Conservation (phyloP, 495 filamentous ascomycete genomes). For the Neurospora tetraspora region DNA sequence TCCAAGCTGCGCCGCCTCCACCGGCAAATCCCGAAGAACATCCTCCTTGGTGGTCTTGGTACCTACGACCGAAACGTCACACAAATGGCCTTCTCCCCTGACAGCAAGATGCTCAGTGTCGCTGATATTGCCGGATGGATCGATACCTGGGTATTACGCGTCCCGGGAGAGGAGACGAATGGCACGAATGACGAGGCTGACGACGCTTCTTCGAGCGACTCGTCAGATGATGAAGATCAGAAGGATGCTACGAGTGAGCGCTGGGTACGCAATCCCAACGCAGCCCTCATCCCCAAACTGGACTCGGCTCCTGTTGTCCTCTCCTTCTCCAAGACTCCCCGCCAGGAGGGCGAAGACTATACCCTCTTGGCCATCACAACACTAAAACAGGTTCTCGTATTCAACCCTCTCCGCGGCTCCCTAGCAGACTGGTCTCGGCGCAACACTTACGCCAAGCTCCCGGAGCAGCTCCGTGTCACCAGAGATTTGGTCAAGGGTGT, state of each 20-base stretch:
- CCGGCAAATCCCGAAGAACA: constrained; percentile 44
- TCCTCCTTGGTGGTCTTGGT: constrained; percentile 59
- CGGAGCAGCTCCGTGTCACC: constrained; percentile 56
- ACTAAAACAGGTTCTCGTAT: constrained; percentile 62
- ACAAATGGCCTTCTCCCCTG: constrained; percentile 66
- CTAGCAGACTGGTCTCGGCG: constrained; percentile 77
- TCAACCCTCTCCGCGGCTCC: constrained; percentile 62
- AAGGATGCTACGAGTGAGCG: constrained; percentile 27
- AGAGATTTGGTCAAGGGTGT: constrained; percentile 72
- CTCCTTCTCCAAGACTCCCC: constrained; percentile 47
- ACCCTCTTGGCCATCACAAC: constrained; percentile 67
- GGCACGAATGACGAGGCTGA: constrained; percentile 12
- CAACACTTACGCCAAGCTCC: constrained; percentile 67
- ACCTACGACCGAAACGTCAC: constrained; percentile 68
- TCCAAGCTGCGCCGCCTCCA: constrained; percentile 48
- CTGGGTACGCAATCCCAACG: constrained; percentile 59
- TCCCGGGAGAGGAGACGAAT: constrained; percentile 27
- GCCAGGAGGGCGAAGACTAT: constrained; percentile 32
- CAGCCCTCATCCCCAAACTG: constrained; percentile 67
- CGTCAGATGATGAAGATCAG: constrained; percentile 22
- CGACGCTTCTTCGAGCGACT: constrained; percentile 16
- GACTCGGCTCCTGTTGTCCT: constrained; percentile 47
- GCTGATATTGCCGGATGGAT: constrained; percentile 78
- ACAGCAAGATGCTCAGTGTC: constrained; percentile 66
- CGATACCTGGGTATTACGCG: constrained; percentile 70